Conservation (phyloP, 2,329 filamentous ascomycete genomes). For the Penicillium sp. region DNA sequence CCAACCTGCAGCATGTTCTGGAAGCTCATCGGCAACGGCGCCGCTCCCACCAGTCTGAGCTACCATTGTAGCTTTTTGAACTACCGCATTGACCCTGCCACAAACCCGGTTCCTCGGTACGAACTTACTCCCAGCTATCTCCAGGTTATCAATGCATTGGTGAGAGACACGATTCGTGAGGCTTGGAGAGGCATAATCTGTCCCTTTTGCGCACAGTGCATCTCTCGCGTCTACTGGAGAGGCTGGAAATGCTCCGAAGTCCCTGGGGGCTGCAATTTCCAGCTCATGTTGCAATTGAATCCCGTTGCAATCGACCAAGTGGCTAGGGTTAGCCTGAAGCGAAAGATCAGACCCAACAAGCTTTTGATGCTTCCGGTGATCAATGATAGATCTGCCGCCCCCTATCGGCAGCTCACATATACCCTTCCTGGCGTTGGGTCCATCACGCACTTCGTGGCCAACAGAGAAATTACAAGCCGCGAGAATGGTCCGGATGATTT, state of each 20-base stretch:
- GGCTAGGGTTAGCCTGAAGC: constrained; percentile 29
- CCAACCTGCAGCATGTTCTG: constrained; percentile 53
- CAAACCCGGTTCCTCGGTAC: constrained; percentile 17
- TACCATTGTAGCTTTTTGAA: constrained; percentile 58
- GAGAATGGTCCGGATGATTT: constrained; percentile 57
- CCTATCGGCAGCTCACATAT: constrained; percentile 35
- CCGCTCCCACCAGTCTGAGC: constrained; percentile 28
- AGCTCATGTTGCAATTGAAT: constrained; percentile 27
- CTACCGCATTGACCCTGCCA: constrained; percentile 46
- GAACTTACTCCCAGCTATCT: neutral
- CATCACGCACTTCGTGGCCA: constrained; percentile 55
- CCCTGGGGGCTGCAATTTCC: constrained; percentile 40
- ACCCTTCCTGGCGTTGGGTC: constrained; percentile 37
- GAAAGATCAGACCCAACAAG: constrained; percentile 25
- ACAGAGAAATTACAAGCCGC: constrained; percentile 48
- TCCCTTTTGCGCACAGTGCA: constrained; percentile 58
- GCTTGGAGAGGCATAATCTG: constrained; percentile 64
- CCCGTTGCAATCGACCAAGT: constrained; percentile 31
- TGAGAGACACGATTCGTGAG: constrained; percentile 46
- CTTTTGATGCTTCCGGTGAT: constrained; percentile 24
- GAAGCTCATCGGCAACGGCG: constrained; percentile 34
- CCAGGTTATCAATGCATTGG: constrained; percentile 32
- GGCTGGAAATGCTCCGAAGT: constrained; percentile 53
- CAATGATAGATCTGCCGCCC: constrained; percentile 27
- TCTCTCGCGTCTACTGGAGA: constrained; percentile 55